Evolutionary conservation across 495 filamentous ascomycete species (phyloP).

Genomic region (Bryoglossum gracile): DNA sequence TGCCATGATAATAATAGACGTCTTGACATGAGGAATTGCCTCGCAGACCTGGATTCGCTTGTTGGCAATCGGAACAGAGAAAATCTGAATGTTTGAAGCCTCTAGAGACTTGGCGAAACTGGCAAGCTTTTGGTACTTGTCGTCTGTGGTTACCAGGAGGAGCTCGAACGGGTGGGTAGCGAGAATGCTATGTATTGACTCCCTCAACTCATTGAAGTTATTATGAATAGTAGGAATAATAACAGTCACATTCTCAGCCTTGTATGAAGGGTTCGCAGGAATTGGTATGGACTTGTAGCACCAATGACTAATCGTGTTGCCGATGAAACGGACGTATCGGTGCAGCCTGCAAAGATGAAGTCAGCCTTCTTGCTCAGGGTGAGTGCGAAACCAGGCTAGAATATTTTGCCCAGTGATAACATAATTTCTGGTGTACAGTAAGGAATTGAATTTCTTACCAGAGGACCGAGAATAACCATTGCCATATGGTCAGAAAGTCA

Average conservation of each 20-base stretch:
- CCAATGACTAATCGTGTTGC: slow-evolving; percentile 60
- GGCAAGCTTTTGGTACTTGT: slow-evolving; percentile 40
- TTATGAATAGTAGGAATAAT: slow-evolving; percentile 65
- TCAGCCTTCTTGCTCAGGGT: too few relatives aligned
- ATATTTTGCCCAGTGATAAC: too few relatives aligned
- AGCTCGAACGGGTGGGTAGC: slow-evolving; percentile 44
- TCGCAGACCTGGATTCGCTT: slow-evolving; percentile 79
- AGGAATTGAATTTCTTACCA: too few relatives aligned
- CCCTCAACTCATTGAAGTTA: slow-evolving; percentile 42
- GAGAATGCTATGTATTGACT: slow-evolving; percentile 46
- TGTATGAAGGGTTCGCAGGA: slow-evolving; percentile 55
- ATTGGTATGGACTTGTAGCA: slow-evolving; percentile 55
- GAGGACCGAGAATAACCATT: too few relatives aligned
- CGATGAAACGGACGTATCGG: slow-evolving; percentile 57
- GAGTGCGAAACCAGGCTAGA: too few relatives aligned
- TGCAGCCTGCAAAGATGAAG: slow-evolving; percentile 13
- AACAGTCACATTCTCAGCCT: slow-evolving; percentile 64
- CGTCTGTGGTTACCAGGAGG: slow-evolving; percentile 47
- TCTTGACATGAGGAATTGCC: slow-evolving; percentile 68
- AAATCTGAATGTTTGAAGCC: slow-evolving; percentile 46
- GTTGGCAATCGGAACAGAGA: slow-evolving; percentile 57
- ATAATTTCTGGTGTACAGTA: too few relatives aligned
- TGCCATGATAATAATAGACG: slow-evolving; percentile 69
- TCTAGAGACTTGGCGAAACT: slow-evolving; percentile 48
- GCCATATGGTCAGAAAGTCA: too few relatives aligned